These are phyloP conservation scores for Sugiyamaella japonica DNA, from an alignment of 1,139 yeast genomes.

Conservation along the genomic window DNA sequence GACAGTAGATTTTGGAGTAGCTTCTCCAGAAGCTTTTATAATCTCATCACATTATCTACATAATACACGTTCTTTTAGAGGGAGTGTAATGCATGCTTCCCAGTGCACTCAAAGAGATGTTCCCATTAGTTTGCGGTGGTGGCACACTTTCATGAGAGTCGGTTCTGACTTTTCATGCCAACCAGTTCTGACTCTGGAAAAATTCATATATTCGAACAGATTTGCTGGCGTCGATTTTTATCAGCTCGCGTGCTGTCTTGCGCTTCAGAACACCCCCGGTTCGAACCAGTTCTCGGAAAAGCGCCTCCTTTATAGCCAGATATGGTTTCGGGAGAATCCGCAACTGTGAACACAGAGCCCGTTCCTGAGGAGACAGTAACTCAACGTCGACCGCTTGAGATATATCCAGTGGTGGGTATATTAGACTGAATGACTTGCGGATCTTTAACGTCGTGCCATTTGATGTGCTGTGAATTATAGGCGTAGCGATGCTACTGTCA, in stretches of 20 bases:
- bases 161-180: too few species aligned
- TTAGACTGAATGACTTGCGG: conserved; percentile 8
- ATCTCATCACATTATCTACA: not conserved
- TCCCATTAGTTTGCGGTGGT: not conserved
- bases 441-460: conserved; percentile 15
- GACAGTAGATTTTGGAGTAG: too few species aligned
- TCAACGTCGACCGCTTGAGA: conserved; percentile 83
- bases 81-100: too few species aligned
- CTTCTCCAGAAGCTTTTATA: too few species aligned
- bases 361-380: conserved; percentile 80
- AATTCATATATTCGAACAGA: conserved; percentile 89
- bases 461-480: not conserved
- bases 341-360: conserved; percentile 75
- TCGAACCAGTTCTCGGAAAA: conserved; percentile 82
- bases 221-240: conserved; percentile 83
- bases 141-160: too few species aligned
- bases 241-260: conserved; percentile 76
- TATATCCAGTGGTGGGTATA: conserved; percentile 54
- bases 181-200: conserved; percentile 89
- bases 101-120: too few species aligned
- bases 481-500: not conserved
- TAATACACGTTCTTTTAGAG: not conserved
- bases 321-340: conserved; percentile 92
- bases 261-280: conserved; percentile 82
- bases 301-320: conserved; percentile 85